A percentile compares a stretch with the other conserved stretches of the same genome.
phyloP scores from a whole-genome alignment of 768 basidiomycete genomes.

The Trametes meyenii region DNA sequence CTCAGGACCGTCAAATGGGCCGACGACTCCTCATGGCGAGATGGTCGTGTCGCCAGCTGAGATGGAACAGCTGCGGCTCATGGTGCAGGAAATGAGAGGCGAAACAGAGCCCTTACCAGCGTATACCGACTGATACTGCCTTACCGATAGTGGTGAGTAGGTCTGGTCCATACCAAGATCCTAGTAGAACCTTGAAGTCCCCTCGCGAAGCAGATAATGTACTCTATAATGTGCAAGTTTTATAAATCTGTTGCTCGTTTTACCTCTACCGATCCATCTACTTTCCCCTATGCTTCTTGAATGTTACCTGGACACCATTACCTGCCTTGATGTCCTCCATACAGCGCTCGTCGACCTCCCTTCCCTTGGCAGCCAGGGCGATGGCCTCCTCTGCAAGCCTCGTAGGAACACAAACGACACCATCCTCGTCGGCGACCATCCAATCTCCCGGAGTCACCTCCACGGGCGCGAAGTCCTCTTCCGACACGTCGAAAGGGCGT shows the following conservation, averaged over 20 bases:
- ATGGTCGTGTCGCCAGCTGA: slow-evolving; percentile 30
- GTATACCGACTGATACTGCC: slow-evolving; percentile 15
- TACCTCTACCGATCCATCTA: slow-evolving; percentile 1
- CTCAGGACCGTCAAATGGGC: background rate
- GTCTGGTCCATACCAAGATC: too few species aligned
- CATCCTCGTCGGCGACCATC: slow-evolving; percentile 87
- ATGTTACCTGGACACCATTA: slow-evolving; percentile 74
- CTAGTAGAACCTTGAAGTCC: too few species aligned
- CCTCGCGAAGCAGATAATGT: background rate
- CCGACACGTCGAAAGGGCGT: slow-evolving; percentile 35
- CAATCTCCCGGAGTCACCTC: slow-evolving; percentile 75
- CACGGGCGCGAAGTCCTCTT: slow-evolving; percentile 51
- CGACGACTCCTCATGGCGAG: slow-evolving; percentile 18
- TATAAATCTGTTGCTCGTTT: background rate
- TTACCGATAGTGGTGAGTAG: too few species aligned
- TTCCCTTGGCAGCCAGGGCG: slow-evolving; percentile 57
- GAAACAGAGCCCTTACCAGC: slow-evolving; percentile 29
- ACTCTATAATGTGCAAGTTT: background rate
- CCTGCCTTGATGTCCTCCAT: slow-evolving; percentile 77
- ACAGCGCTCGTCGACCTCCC: slow-evolving; percentile 69
- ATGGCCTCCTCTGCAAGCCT: slow-evolving; percentile 56
- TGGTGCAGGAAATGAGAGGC: slow-evolving; percentile 29
- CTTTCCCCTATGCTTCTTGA: slow-evolving; percentile 71
- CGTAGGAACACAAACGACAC: slow-evolving; percentile 80
- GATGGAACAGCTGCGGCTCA: slow-evolving; percentile 31